phyloP scores from a whole-genome alignment of 768 basidiomycete species.

The Tulasnella sp. region DNA sequence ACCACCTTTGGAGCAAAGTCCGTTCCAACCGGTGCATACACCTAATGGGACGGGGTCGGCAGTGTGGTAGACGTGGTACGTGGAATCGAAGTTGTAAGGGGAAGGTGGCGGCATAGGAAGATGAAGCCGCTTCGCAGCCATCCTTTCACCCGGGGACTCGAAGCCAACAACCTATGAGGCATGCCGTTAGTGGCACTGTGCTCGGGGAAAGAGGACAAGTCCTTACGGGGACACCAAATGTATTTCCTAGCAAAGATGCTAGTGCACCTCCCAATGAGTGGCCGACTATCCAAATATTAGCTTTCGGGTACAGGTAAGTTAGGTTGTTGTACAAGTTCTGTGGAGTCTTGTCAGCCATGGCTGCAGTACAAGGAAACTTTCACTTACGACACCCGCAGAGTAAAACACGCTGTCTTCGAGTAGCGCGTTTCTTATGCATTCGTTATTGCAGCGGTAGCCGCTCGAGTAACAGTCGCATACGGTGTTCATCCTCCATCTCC shows the following conservation, averaged over 20 bases:
- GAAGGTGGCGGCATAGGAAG: no score
- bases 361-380: neutral
- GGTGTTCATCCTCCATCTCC: slow-evolving; percentile 80
- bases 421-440: slow-evolving; percentile 81
- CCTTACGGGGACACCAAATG: slow-evolving; percentile 61
- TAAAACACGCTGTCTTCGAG: slow-evolving; percentile 92
- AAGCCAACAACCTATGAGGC: neutral
- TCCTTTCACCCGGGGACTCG: neutral
- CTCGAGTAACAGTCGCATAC: slow-evolving; percentile 87
- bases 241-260: slow-evolving; percentile 63
- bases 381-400: slow-evolving; percentile 76
- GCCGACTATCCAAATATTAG: slow-evolving; percentile 67
- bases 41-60: slow-evolving; percentile 94
- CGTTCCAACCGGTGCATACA: slow-evolving; percentile 73
- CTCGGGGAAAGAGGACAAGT: neutral
- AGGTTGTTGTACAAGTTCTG: slow-evolving; percentile 64
- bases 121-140: neutral
- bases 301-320: slow-evolving; percentile 58
- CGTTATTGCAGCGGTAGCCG: slow-evolving; percentile 72
- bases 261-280: slow-evolving; percentile 68
- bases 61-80: slow-evolving; percentile 80
- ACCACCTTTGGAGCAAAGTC: slow-evolving; percentile 78
- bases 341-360: neutral
- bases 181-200: no score
- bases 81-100: slow-evolving; percentile 40